Conservation (phyloP, 2,329 filamentous ascomycete species). For the Exophiala calicioides region DNA sequence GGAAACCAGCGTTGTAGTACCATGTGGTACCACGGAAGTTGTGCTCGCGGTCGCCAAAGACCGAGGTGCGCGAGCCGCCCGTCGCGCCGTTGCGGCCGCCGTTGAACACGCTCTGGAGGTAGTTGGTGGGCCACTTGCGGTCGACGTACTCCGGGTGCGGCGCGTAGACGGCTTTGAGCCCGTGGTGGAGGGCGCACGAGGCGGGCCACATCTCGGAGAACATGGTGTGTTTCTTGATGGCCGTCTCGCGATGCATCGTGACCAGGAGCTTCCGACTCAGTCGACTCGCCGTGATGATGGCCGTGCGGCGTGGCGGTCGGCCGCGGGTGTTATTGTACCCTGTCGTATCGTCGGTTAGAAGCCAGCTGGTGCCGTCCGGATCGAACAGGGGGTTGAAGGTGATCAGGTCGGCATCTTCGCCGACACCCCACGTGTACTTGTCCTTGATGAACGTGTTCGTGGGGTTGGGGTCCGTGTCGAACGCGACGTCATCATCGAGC, state of each 20-base stretch:
- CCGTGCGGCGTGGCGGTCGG: conserved; percentile 70
- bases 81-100: conserved; percentile 72
- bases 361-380: conserved; percentile 82
- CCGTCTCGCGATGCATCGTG: conserved; percentile 89
- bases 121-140: conserved; percentile 77
- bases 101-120: conserved; percentile 79
- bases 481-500: conserved; percentile 64
- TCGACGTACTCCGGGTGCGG: conserved; percentile 89
- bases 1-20: conserved; percentile 88
- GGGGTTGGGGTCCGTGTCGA: conserved; percentile 73
- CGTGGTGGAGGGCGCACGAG: conserved; percentile 84
- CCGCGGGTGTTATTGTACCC: conserved; percentile 70
- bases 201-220: conserved; percentile 97
- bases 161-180: conserved; percentile 86
- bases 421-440: conserved; percentile 81
- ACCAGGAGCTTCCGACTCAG: conserved; percentile 77
- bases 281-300: conserved; percentile 84
- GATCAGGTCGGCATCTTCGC: conserved; percentile 87
- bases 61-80: conserved; percentile 69
- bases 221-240: conserved; percentile 80
- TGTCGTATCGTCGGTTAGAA: conserved; percentile 78
- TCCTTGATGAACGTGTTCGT: conserved; percentile 75
- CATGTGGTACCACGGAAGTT: conserved; percentile 85
- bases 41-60: conserved; percentile 83
- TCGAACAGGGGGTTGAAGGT: conserved; percentile 91